Evolutionary conservation across 176 grass and related monocot species (phyloP), one percentile per base, ranked within the genome.

Genomic region (Cenchrus fungigraminus): DNA sequence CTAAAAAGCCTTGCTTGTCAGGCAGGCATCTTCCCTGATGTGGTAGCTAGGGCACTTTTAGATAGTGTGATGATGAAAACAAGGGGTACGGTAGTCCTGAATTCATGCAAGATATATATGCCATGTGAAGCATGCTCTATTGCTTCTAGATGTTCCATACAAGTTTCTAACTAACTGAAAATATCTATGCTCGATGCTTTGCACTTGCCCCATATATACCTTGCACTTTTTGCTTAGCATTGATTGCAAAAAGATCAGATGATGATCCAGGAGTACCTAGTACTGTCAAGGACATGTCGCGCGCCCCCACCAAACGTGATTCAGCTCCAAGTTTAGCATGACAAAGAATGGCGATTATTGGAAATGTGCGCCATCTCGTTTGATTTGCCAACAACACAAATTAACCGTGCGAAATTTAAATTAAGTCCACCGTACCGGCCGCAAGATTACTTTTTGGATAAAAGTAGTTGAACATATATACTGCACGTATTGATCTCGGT

Each of bases 91-190:
- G 63, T 76, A 71, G 63, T 76, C 78, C 88, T 57, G 78, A 63
- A 77, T 81, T 77, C 53, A 12, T 77, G 32, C n/a, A 17, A 71
- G 45, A 85, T 34, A 67, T 32, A 32, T 32, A 25, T 25, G 46
- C 13, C 88, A 86, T 50, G 88, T 86, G 88, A 77, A 82, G 65
- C 70, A 86, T 17, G 60, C 63, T 47, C 28, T 44, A 20, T 61
- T 16, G 20, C 29, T 3, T 15, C 43, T 54, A 70, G 53, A 37
- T 82, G 78, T 76, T 73, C 57, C 79, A 86, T 82, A 37, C 20
- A 82, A 85, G 77, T 55, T 80, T 60, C 42, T 60, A 53, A 86
- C 17, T 71, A 47, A 3, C 68, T 42, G 40, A 6, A 78, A 55
- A 86, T 66, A 90, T 86, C 79, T 65, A 1, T 49, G 65, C 3